A percentile compares a stretch with the other conserved stretches of the same genome.
These are phyloP conservation scores for Fomitopsis pulvina DNA, from an alignment of 768 basidiomycete genomes.

Conservation along the genomic window DNA sequence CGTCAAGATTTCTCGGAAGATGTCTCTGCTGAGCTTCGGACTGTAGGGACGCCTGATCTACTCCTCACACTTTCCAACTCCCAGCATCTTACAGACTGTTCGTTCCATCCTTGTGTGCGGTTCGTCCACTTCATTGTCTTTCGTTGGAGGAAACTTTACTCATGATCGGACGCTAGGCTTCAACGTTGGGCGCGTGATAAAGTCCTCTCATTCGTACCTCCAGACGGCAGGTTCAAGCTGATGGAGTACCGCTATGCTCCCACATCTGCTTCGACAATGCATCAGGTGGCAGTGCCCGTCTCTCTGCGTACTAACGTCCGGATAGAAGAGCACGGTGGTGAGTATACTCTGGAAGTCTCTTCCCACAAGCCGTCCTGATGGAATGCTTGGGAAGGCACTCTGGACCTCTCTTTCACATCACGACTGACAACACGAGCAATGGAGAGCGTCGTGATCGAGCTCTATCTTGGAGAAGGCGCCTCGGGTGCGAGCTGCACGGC, in stretches of 20 bases:
- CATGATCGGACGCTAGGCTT: conserved; percentile 38
- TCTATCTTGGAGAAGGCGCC: conserved; percentile 71
- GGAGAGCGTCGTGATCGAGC: conserved; percentile 64
- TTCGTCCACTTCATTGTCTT: conserved; percentile 28
- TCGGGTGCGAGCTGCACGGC: conserved; percentile 67
- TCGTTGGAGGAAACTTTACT: neutral
- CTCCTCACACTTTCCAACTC: conserved; percentile 72
- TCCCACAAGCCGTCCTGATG: neutral
- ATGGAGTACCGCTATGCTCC: conserved; percentile 70
- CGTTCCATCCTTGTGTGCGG: conserved; percentile 94
- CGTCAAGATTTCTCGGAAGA: neutral
- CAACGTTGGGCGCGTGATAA: conserved; percentile 75
- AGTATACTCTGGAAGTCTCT: conserved; percentile 23
- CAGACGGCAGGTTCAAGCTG: conserved; percentile 83
- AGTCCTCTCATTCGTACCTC: conserved; percentile 84
- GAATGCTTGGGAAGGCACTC: conserved; percentile 34
- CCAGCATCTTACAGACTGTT: conserved; percentile 64
- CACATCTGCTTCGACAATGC: conserved; percentile 15
- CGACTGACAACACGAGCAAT: conserved; percentile 57
- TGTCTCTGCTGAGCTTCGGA: neutral
- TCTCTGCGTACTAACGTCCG: conserved; percentile 22
- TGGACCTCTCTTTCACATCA: conserved; percentile 59
- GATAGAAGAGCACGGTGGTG: conserved; percentile 38
- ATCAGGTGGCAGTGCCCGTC: conserved; percentile 29
- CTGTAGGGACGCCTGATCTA: conserved; percentile 82